Evolutionary conservation across 2,329 filamentous ascomycete genomes (phyloP), one percentile per base, ranked within the genome.

Genomic region (Penicillium sp.): DNA sequence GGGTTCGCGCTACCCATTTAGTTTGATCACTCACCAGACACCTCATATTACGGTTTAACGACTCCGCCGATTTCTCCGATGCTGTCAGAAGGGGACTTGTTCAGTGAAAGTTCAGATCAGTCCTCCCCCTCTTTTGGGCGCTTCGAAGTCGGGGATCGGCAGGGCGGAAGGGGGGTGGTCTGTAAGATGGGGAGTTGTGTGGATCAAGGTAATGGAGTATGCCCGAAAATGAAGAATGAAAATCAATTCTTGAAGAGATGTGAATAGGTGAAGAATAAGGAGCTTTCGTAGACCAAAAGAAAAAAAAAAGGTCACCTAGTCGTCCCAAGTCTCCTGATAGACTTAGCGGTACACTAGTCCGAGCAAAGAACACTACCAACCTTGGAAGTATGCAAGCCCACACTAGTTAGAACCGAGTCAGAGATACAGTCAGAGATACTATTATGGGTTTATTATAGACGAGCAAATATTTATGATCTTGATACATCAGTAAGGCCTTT

Each of bases 111-210:
- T 49, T 34, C 41, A 25, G 38, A 33, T 49, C 30, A 28, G 25
- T 31, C 10, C 39, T 13, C 52, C 56, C 56, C 53, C 51, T 54
- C 51, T 56, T 59, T 56, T 56, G 31, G 47, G 41, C 49, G 49
- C 43, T 38, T 56, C 37, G 44, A 45, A 37, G 46, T 52, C 52
- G 41, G 47, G 48, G 53, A 56, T 58, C 51, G 51, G 46, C 51
- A 52, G 54, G 44, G 52, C 43, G 47, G 53, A 49, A 52, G 46
- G 54, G 46, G 41, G 43, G 47, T 41, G 35, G 35, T 41, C 33
- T 19, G 33, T 16, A 35, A 50, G 41, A 46, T 40, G 46, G 47
- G 47, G 47, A 50, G 41, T 48, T 5, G 27, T 35, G 38, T 47
- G 45, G 45, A 42, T 42, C 47, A 30, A 49, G 41, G 41, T 38